phyloP scores from a whole-genome alignment of 495 filamentous ascomycete genomes.

The Aspergillus taichungensis region DNA sequence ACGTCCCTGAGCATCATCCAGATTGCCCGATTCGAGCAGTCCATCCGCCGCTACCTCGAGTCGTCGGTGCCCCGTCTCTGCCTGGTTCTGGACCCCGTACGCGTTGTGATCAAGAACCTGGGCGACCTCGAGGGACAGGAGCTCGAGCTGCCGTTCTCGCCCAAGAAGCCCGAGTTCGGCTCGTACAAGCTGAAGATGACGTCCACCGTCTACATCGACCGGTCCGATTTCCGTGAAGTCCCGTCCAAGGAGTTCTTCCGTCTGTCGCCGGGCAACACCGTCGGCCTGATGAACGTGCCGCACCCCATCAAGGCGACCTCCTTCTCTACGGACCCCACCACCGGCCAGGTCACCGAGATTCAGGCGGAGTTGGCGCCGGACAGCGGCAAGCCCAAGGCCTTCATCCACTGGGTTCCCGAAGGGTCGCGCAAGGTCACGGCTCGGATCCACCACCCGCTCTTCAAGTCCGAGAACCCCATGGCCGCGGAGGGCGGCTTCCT shows the following conservation, averaged over 20 bases:
- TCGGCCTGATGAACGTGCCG: conserved; percentile 78
- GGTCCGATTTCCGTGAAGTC: conserved; percentile 80
- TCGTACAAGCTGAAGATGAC: conserved; percentile 47
- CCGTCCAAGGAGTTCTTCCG: conserved; percentile 88
- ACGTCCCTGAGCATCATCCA: conserved; percentile 65
- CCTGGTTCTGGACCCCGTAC: conserved; percentile 66
- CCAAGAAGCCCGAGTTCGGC: conserved; percentile 22
- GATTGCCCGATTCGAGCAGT: conserved; percentile 65
- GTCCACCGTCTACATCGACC: conserved; percentile 91
- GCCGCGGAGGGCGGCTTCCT: conserved; percentile 66
- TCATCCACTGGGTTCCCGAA: conserved; percentile 80
- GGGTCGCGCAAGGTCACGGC: conserved; percentile 68
- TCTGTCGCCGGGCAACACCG: conserved; percentile 79
- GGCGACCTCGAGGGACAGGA: conserved; percentile 55
- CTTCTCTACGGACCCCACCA: conserved; percentile 48
- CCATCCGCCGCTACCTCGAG: conserved; percentile 74
- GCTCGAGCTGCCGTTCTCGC: conserved; percentile 61
- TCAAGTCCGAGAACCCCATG: conserved; percentile 75
- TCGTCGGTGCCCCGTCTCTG: conserved; percentile 75
- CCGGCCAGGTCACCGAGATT: conserved; percentile 42
- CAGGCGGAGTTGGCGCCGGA: conserved; percentile 8
- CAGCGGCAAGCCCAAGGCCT: conserved; percentile 56
- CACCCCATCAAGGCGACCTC: conserved; percentile 67
- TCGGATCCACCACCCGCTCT: conserved; percentile 72
- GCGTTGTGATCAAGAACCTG: conserved; percentile 64